Conservation (phyloP, 192 early-diverging fungal genomes). For the Umbelopsis sp. region DNA sequence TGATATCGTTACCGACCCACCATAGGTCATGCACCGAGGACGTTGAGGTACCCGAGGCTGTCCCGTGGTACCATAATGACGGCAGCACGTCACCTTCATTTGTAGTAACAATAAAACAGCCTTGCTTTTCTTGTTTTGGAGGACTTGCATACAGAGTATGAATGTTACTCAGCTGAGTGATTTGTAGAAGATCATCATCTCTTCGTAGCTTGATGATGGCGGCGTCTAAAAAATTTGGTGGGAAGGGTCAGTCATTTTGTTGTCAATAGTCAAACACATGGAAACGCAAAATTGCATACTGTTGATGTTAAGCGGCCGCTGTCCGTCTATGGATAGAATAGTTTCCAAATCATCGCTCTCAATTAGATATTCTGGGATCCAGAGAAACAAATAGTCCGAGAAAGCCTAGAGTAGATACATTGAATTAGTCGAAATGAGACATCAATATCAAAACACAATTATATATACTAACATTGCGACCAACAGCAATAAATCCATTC, state of each 20-base stretch:
- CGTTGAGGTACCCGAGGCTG: neutral
- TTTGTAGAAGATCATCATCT: conserved; percentile 1
- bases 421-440: neutral
- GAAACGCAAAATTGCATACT: neutral
- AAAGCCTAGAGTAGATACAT: conserved; percentile 8
- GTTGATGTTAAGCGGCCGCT: conserved; percentile 18
- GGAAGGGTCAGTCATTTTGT: neutral
- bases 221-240: neutral
- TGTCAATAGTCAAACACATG: neutral
- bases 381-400: conserved; percentile 8
- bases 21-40: neutral
- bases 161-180: conserved; percentile 2
- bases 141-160: conserved; percentile 27
- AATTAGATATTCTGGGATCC: conserved; percentile 36
- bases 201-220: conserved; percentile 20
- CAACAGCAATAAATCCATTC: conserved; percentile 23
- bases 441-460: neutral
- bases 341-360: conserved; percentile 17
- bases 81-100: conserved; percentile 24
- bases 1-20: conserved; percentile 32
- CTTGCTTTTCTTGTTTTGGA: conserved; percentile 3
- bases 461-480: conserved; percentile 15
- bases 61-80: conserved; percentile 24
- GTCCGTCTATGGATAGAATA: conserved; percentile 26
- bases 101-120: conserved; percentile 23